These are phyloP conservation scores for Curvularia spicifera DNA, from an alignment of 2,329 filamentous ascomycete genomes.

Conservation along the genomic window DNA sequence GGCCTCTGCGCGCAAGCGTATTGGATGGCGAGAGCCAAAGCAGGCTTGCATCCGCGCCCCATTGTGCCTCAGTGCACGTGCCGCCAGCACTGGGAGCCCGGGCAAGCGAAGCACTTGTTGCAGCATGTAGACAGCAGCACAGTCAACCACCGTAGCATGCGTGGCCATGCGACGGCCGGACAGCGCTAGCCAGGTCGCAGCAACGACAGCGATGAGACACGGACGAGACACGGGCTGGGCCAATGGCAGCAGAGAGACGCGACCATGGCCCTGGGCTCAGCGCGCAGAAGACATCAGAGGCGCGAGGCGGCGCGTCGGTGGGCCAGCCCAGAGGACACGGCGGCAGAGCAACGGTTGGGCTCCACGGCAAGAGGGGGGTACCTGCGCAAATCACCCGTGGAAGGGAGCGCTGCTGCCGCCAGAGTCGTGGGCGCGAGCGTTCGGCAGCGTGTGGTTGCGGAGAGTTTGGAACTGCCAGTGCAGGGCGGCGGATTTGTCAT, in stretches of 20 bases:
- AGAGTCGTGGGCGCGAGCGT: too few relatives aligned
- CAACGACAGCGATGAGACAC: constrained; percentile 34
- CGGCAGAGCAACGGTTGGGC: constrained; percentile 21
- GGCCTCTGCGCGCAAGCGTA: constrained; percentile 3
- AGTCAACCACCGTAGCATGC: background rate
- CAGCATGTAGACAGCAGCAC: background rate
- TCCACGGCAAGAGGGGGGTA: constrained; percentile 6
- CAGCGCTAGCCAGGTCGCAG: constrained; percentile 1
- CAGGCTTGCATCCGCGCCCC: constrained; percentile 8
- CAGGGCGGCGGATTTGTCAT: too few relatives aligned
- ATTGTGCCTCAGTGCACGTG: constrained; percentile 10
- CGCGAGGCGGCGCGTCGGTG: constrained; percentile 20
- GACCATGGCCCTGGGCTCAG: constrained; percentile 16
- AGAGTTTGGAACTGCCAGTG: too few relatives aligned
- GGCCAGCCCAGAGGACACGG: background rate
- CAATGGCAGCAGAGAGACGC: constrained; percentile 26
- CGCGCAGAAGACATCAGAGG: constrained; percentile 26
- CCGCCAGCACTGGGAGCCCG: background rate
- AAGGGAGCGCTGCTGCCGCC: too few relatives aligned
- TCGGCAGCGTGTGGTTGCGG: too few relatives aligned
- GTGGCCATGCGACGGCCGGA: constrained; percentile 14
- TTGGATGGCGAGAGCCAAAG: background rate
- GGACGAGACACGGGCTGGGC: constrained; percentile 39
- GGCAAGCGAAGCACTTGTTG: background rate
- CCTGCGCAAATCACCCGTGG: too few relatives aligned